Conservation (phyloP, 768 basidiomycete genomes). For the Termitomyces sp. region DNA sequence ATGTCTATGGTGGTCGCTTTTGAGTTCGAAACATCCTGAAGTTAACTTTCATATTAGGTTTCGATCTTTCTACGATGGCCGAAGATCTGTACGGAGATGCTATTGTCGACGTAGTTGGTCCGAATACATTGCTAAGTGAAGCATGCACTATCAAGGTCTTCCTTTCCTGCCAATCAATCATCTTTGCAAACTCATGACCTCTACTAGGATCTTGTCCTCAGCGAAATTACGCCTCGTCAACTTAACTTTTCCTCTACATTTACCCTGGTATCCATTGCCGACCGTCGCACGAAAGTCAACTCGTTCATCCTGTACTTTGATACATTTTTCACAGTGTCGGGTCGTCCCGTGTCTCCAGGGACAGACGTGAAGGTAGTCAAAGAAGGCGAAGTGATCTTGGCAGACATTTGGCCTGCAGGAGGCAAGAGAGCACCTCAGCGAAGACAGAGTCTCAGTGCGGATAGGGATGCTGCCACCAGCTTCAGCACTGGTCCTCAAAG, state of each 20-base stretch:
- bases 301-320: conserved; percentile 93
- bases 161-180: not conserved
- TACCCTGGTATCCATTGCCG: conserved; percentile 57
- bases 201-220: conserved; percentile 68
- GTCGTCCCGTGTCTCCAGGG: conserved; percentile 43
- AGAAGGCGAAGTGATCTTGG: conserved; percentile 57
- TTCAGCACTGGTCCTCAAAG: conserved; percentile 91
- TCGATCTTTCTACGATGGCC: conserved; percentile 83
- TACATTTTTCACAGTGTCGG: conserved; percentile 74
- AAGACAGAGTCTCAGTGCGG: conserved; percentile 48
- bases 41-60: conserved; percentile 44
- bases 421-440: conserved; percentile 57
- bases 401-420: conserved; percentile 77
- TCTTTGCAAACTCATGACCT: not conserved
- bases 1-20: conserved; percentile 70
- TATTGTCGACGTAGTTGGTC: conserved; percentile 71
- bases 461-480: conserved; percentile 50
- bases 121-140: conserved; percentile 58
- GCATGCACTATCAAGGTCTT: conserved; percentile 63
- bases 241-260: conserved; percentile 81
- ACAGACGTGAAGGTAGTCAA: conserved; percentile 50
- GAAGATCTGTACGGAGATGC: conserved; percentile 74
- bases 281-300: conserved; percentile 59
- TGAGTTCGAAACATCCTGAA: not conserved
- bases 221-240: conserved; percentile 56